Conservation (phyloP, 2,329 filamentous ascomycete species). For the Cladosporium sp. region DNA sequence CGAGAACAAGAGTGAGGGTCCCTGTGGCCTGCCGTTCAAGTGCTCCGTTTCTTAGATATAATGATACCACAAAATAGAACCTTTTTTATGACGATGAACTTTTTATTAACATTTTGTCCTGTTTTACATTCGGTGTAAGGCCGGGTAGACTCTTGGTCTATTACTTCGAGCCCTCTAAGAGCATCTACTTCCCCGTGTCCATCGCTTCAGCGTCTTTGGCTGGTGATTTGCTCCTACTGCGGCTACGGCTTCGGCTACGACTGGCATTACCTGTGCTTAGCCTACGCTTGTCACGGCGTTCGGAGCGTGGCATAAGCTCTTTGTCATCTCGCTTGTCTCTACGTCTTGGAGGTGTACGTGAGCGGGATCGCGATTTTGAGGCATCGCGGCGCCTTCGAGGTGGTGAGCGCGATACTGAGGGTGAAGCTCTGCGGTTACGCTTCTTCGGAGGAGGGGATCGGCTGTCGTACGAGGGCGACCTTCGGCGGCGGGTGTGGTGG, state of each 20-base stretch:
- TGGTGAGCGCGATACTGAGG: constrained; percentile 17
- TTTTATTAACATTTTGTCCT: too few relatives aligned
- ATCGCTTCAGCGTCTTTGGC: neutral
- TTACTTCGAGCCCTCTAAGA: too few relatives aligned
- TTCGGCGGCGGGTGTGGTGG: constrained; percentile 5
- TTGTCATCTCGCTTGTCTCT: constrained; percentile 4
- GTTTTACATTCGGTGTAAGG: too few relatives aligned
- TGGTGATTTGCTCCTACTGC: neutral
- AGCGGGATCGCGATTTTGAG: neutral
- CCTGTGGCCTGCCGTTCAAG: constrained; percentile 73
- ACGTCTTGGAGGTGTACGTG: constrained; percentile 2
- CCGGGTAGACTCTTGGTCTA: too few relatives aligned
- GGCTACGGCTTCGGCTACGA: constrained; percentile 6
- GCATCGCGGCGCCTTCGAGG: constrained; percentile 9
- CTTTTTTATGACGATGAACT: neutral
- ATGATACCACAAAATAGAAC: constrained; percentile 7
- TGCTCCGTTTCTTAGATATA: constrained; percentile 59
- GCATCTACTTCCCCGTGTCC: neutral
- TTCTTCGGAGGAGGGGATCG: constrained; percentile 22
- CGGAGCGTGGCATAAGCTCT: neutral
- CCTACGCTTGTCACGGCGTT: constrained; percentile 8
- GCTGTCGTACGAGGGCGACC: constrained; percentile 9
- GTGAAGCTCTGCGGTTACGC: constrained; percentile 18
- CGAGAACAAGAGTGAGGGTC: constrained; percentile 58
- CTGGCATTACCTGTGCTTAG: neutral